Conservation (phyloP, 2,329 filamentous ascomycete genomes). For the Periglandula ipomoeae region DNA sequence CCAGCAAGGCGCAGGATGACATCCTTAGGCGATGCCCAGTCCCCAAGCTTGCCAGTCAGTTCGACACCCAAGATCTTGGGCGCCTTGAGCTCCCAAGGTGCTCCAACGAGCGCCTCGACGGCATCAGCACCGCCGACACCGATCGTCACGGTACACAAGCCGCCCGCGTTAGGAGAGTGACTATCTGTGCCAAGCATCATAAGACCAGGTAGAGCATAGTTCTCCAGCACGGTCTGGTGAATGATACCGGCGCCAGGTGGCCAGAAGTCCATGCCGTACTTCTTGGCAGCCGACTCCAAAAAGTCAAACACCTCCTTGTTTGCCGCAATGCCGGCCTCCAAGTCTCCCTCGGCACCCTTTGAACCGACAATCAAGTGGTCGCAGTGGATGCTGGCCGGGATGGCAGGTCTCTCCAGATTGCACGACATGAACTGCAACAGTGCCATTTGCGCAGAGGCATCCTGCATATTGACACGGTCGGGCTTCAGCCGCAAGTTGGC, state of each 20-base stretch:
- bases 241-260: conserved; percentile 90
- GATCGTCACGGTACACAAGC: conserved; percentile 86
- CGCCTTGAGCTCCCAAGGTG: conserved; percentile 95
- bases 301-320: conserved; percentile 99
- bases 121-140: conserved; percentile 96
- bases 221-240: conserved; percentile 95
- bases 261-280: conserved; percentile 94
- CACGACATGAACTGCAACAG: conserved; percentile 98
- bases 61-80: conserved; percentile 82
- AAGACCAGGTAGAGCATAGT: conserved; percentile 90
- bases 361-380: conserved; percentile 98
- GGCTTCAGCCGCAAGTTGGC: conserved; percentile 96
- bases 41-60: conserved; percentile 72
- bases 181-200: conserved; percentile 99
- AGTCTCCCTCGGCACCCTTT: conserved; percentile 77
- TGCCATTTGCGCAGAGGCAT: conserved; percentile 97
- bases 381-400: conserved; percentile 96
- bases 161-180: conserved; percentile 95
- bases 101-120: conserved; percentile 90
- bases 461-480: conserved; percentile 97
- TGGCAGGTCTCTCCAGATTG: conserved; percentile 76
- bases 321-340: conserved; percentile 74
- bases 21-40: conserved; percentile 93
- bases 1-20: conserved; percentile 87
- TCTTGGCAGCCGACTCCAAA: conserved; percentile 81